Evolutionary conservation across 2,329 filamentous ascomycete species (phyloP), one percentile per base, ranked within the genome.

Genomic region (Dactylellina haptotyla): DNA sequence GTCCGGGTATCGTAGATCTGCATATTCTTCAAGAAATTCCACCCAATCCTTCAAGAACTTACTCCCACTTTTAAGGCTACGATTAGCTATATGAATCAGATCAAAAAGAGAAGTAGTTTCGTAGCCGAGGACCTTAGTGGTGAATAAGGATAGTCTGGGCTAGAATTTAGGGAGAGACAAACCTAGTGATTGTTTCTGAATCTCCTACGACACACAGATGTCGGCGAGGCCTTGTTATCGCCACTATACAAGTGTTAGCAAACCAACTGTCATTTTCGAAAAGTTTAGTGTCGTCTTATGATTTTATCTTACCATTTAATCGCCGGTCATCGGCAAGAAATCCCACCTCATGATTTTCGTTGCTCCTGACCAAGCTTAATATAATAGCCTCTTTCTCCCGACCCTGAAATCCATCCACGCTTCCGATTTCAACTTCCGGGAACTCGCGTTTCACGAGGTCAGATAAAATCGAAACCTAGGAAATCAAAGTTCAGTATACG

Each of bases 331-430:
- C 95, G 12, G 88, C 92, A 37, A 99, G 83, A 79, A 99, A 99
- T 8, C 95, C 95, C 12, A 98, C 93, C 80, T 98, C 93, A 56
- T 89, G 88, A 53, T 93, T 87, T 4, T 87, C 77, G 80, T 99
- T 99, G 81, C 93, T 97, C 76, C 95, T 86, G 65, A 99, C 95
- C n/a, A 98, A 85, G 80, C 90, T 96, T 57, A 99, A 89, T 39
- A 99, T 86, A 14, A 99, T 89, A 1, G 92, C 95, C 81, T 99
- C 95, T 81, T 99, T 99, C 81, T 99, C 95, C 16, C 95, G 88
- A 32, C 95, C 95, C 81, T 99, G 95, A 80, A 99, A 99, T 1
- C 94, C 95, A 81, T 99, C 95, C 1, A 99, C 92, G 78, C 92
- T 97, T 32, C 95, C 95, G n/a, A 99, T 84, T 81, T 99, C 95